These are phyloP conservation scores for Magnaporthiopsis incrustans DNA, from an alignment of 2,329 filamentous ascomycete species.

Conservation along the genomic window DNA sequence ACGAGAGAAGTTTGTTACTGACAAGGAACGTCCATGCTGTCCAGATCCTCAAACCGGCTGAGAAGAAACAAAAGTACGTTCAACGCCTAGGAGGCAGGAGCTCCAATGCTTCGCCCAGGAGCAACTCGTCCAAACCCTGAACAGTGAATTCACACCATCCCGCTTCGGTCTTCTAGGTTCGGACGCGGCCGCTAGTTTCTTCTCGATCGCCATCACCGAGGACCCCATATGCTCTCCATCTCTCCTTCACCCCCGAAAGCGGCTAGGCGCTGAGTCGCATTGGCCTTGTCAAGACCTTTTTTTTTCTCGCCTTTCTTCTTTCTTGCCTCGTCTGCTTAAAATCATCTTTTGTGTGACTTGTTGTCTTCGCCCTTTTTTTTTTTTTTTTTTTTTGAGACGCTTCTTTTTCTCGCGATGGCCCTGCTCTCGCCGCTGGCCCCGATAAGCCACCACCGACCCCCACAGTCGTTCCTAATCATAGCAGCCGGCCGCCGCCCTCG, in stretches of 20 bases:
- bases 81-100: constrained; percentile 63
- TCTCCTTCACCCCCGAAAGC: neutral
- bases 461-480: constrained; percentile 1
- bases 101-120: constrained; percentile 59
- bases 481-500: neutral
- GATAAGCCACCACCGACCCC: neutral
- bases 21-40: neutral
- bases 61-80: constrained; percentile 99
- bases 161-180: constrained; percentile 79
- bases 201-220: neutral
- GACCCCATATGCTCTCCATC: constrained; percentile 12
- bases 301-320: neutral
- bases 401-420: neutral
- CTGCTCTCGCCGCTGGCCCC: neutral
- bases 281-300: neutral
- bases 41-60: constrained; percentile 96
- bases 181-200: constrained; percentile 69
- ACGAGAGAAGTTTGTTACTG: neutral
- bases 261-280: constrained; percentile 1
- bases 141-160: constrained; percentile 62
- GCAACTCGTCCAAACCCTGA: constrained; percentile 54
- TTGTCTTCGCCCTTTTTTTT: neutral
- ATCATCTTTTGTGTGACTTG: constrained; percentile 3
- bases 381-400: neutral
- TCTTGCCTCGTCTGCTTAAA: constrained; percentile 7